phyloP scores from a whole-genome alignment of 2,329 filamentous ascomycete species.

The Cladophialophora immunda region DNA sequence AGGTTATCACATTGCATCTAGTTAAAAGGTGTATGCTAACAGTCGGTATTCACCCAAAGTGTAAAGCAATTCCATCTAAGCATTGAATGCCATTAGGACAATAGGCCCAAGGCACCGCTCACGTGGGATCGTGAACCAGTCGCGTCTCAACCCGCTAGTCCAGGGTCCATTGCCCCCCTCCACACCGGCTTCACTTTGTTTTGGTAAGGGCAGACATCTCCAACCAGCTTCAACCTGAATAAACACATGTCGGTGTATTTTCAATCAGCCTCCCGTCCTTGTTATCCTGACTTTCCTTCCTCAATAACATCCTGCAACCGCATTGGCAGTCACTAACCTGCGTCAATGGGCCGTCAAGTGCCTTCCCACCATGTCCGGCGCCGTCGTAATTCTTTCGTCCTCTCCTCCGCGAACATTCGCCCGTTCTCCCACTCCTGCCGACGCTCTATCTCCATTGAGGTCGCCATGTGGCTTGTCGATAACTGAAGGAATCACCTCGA shows the following conservation, averaged over 20 bases:
- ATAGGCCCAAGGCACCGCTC: background rate
- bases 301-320: background rate
- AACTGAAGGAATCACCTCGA: conserved; percentile 4
- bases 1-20: background rate
- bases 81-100: background rate
- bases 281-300: background rate
- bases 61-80: background rate
- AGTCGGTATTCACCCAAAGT: background rate
- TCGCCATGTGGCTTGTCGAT: conserved; percentile 44
- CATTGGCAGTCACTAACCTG: conserved; percentile 30
- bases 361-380: conserved; percentile 39
- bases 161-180: background rate
- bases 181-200: background rate
- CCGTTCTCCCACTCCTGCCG: conserved; percentile 45
- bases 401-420: conserved; percentile 49
- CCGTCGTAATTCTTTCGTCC: conserved; percentile 53
- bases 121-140: background rate
- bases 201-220: background rate
- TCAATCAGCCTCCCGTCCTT: background rate
- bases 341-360: conserved; percentile 33
- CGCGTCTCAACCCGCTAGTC: background rate
- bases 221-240: background rate
- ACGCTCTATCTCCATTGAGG: conserved; percentile 42
- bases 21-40: background rate
- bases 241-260: background rate